A percentile compares a stretch with the other conserved stretches of the same genome.
Conservation (phyloP, 805 yeast genomes). For the Ogataea paraovalis region DNA sequence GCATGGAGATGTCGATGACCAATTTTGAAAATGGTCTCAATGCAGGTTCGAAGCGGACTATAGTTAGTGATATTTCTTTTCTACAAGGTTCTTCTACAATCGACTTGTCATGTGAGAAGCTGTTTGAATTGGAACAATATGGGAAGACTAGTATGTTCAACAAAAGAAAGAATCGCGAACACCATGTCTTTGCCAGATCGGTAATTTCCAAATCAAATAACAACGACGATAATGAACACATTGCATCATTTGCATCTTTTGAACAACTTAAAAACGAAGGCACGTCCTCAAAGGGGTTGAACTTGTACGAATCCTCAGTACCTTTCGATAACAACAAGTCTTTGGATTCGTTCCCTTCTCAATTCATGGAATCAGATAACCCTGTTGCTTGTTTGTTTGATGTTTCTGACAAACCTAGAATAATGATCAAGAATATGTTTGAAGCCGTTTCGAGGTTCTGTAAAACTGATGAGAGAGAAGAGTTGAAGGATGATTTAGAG, state of each 20-base stretch:
- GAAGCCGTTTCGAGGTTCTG: conserved; percentile 24
- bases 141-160: not conserved
- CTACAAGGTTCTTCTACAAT: not conserved
- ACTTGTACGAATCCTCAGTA: conserved; percentile 9
- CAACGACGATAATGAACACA: conserved; percentile 1
- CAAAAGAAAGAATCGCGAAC: not conserved
- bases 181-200: conserved; percentile 26
- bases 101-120: conserved; percentile 6
- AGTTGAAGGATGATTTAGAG: conserved; percentile 46
- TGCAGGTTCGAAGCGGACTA: conserved; percentile 35
- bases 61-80: conserved; percentile 14
- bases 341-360: conserved; percentile 33
- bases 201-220: conserved; percentile 17
- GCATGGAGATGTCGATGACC: conserved; percentile 35
- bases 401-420: conserved; percentile 23
- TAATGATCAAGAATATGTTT: conserved; percentile 21
- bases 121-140: conserved; percentile 4
- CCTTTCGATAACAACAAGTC: conserved; percentile 12
- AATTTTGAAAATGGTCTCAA: conserved; percentile 40
- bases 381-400: conserved; percentile 16
- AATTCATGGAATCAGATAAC: conserved; percentile 10
- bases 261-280: conserved; percentile 2
- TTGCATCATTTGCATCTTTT: conserved; percentile 8
- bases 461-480: conserved; percentile 49
- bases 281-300: conserved; percentile 14